Evolutionary conservation across 2,329 filamentous ascomycete species (phyloP), one percentile per base, ranked within the genome.

Genomic region (Botryotinia convoluta): DNA sequence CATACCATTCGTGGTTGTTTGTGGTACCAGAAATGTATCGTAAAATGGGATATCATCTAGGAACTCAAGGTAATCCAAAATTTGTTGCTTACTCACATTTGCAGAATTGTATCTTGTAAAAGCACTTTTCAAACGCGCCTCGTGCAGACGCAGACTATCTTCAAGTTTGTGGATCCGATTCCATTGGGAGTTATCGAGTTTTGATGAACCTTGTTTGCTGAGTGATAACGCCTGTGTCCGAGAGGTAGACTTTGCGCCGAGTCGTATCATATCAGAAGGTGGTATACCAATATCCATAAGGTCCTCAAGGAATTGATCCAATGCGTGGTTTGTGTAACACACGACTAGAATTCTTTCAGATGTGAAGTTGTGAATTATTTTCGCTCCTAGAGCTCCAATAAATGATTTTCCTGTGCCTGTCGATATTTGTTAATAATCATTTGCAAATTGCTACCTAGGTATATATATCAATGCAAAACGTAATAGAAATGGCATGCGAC

Each of bases 351-450:
- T 86, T 0, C 80, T 87, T 42, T 87, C 83, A 0, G 76, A 32
- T 0, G 87, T 88, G 8, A 84, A 77, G 0, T 87, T 79, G 32
- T 89, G 81, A 0, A 94, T 78, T 0, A 84, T 80, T 70, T 90
- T 89, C 0, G 88, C 86, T 1, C 91, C 83, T 3, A 92, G 82
- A 0, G 91, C 89, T 0, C 92, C 92, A 4, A 93, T 86, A 75
- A 93, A 93, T 0, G 91, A 93, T 76, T 95, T 95, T 1, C 92
- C 92, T 0, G 91, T 94, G 0, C 91, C 90, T 90, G 63, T 32
- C 62, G 54, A 65, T 72, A 68, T 74, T 74, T 71, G 67, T 29
- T 45, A 72, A 64, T 16, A 68, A 1, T 26, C 0, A 54, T 54
- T 54, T n/a, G 4, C 12, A n/a, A n/a, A 26, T 54, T n/a, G 26